Evolutionary conservation across 2,329 filamentous ascomycete genomes (phyloP).

Genomic region (Sporothrix inflata): DNA sequence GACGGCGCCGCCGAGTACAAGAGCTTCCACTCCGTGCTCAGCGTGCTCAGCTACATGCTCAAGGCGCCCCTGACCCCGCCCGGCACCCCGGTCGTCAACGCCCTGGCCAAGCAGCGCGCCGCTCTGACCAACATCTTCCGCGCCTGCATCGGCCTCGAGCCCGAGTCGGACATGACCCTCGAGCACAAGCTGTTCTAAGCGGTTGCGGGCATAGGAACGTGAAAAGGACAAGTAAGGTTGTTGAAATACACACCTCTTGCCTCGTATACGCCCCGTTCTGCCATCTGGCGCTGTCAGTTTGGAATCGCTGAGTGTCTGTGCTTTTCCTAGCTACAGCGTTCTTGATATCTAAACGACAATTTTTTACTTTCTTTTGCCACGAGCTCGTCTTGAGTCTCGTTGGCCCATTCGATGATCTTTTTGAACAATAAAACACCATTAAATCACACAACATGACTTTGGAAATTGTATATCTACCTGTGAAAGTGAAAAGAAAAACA

Average conservation of each 20-base stretch:
- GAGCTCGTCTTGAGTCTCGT: neutral
- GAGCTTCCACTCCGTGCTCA: constrained; percentile 95
- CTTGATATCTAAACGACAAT: too few species aligned
- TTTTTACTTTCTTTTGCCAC: constrained; percentile 16
- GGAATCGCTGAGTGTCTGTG: neutral
- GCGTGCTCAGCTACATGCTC: constrained; percentile 98
- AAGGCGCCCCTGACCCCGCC: constrained; percentile 92
- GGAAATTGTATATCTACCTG: neutral
- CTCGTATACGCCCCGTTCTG: too few species aligned
- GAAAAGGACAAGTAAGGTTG: neutral
- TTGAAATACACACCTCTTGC: neutral
- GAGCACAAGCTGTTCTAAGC: constrained; percentile 93
- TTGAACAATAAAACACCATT: neutral
- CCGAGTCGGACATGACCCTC: constrained; percentile 97
- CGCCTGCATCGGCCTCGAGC: constrained; percentile 93
- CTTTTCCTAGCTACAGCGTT: neutral
- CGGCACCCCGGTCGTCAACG: constrained; percentile 93
- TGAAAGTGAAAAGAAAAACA: neutral
- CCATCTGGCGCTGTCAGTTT: neutral
- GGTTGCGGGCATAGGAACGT: too few species aligned
- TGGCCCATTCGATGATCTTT: neutral
- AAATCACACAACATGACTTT: neutral
- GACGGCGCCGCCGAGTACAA: constrained; percentile 70
- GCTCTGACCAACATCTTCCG: constrained; percentile 98
- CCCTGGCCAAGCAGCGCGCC: constrained; percentile 92